Evolutionary conservation across 768 basidiomycete genomes (phyloP).

Genomic region (Paxillus ammoniavirescens): DNA sequence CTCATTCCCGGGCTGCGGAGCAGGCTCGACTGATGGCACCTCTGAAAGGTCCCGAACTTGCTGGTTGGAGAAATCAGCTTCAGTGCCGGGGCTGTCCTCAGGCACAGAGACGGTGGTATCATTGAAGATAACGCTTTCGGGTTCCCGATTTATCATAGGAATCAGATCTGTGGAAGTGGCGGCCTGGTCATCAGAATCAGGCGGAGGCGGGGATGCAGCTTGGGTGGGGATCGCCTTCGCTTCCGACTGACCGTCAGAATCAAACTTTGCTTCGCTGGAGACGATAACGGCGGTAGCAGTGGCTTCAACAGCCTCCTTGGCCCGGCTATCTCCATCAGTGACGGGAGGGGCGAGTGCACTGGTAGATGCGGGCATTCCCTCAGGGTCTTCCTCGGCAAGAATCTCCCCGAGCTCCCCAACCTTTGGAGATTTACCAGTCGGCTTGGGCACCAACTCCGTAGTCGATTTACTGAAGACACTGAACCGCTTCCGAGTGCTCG

Average conservation of each 20-base stretch:
- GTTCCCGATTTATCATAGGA: not conserved
- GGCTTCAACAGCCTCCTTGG: slow-evolving; percentile 23
- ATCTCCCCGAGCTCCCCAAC: slow-evolving; percentile 75
- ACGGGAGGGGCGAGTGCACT: slow-evolving; percentile 18
- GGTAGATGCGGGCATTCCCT: slow-evolving; percentile 9
- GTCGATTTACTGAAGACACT: slow-evolving; percentile 49
- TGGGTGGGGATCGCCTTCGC: slow-evolving; percentile 2
- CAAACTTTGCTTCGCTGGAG: slow-evolving; percentile 21
- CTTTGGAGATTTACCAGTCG: slow-evolving; percentile 36
- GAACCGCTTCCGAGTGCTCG: slow-evolving; percentile 59
- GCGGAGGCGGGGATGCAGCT: not conserved
- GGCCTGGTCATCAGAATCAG: not conserved
- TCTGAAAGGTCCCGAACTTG: slow-evolving; percentile 1
- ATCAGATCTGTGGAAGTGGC: not conserved
- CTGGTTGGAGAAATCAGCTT: slow-evolving; percentile 8
- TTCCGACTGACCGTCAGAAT: slow-evolving; percentile 10
- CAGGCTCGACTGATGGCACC: slow-evolving; percentile 17
- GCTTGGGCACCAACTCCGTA: slow-evolving; percentile 18
- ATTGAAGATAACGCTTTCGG: not conserved
- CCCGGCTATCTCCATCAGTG: slow-evolving; percentile 29
- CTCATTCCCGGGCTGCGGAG: slow-evolving; percentile 7
- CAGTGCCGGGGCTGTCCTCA: not conserved
- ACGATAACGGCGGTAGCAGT: slow-evolving; percentile 18
- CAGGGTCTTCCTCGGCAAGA: slow-evolving; percentile 50
- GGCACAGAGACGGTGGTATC: not conserved